Base-by-base conservation (phyloP, 257 asterid species). In the Vinca minor region DNA sequence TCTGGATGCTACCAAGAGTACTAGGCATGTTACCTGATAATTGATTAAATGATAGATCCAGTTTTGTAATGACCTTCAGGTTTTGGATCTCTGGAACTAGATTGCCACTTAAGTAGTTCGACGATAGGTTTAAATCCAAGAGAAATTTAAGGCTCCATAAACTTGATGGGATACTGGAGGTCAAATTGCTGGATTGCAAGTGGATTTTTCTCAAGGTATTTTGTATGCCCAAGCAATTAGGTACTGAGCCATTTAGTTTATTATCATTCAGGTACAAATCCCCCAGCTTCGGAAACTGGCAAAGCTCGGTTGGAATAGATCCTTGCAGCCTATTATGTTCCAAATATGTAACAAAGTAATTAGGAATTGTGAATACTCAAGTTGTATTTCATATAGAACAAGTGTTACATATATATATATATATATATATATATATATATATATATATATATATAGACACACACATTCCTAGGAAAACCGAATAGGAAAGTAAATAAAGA, bases 11-110 rank as follows among this genome's bases (percentile, higher is more conserved):
- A 15, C 73, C 83, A 18, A 83, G 74, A 12, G 77, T 28, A 65
- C 78, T 76, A 0, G 94, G 81, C 58, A 85, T 50, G 13, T 55
- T 57, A 28, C 89, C 89, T 3, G 84, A 76, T 44, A 83, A 62
- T 26, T 67, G 76, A 73, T 85, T 85, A 74, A 70, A 36, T 28
- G 93, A 85, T 8, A 85, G 62, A 66, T 81, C 87, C 11, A 83
- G 17, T 10, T 64, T 62, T 8, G 62, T 59, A 18, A 73, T n/a
- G 50, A 36, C 82, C 60, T 35, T 69, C 36, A 81, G 62, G 39
- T 78, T 72, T 63, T 63, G 69, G 15, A 85, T 57, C 49, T 71
- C 78, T 49, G 69, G 3, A n/a, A 82, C 75, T 6, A 82, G 48
- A 63, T 69, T 50, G 18, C 88, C 92, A 20, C 8, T 74, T 9